Conservation (phyloP, 129 eudicot species). For the Glebionis coronaria region DNA sequence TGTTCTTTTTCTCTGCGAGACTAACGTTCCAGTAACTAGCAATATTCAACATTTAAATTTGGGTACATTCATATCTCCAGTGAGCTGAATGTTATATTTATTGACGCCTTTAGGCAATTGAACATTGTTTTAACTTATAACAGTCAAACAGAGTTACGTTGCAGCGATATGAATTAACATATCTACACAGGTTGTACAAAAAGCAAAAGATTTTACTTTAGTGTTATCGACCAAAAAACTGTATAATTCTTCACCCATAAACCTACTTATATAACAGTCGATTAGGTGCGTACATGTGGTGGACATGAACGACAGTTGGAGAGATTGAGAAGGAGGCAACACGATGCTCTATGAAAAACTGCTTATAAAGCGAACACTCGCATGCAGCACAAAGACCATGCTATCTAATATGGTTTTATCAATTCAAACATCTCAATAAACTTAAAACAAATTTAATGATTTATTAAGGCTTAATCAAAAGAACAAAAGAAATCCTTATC, state of each 20-base stretch:
- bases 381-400: too few species aligned
- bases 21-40: too few species aligned
- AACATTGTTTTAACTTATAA: background rate
- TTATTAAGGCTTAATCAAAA: too few species aligned
- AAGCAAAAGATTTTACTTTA: background rate
- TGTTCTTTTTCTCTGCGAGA: too few species aligned
- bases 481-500: too few species aligned
- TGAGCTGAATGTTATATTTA: background rate
- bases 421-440: too few species aligned
- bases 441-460: too few species aligned
- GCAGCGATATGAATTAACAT: background rate
- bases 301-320: background rate
- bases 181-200: background rate
- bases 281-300: background rate
- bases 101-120: background rate
- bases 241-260: background rate
- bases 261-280: constrained; percentile 14
- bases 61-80: background rate
- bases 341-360: background rate
- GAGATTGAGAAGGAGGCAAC: too few species aligned
- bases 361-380: constrained; percentile 58
- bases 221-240: too few species aligned
- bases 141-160: background rate
- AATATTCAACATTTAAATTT: background rate
- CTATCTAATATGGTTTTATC: too few species aligned